Evolutionary conservation across 305 asterid genomes (phyloP).

Genomic region (Rubia balearica): DNA sequence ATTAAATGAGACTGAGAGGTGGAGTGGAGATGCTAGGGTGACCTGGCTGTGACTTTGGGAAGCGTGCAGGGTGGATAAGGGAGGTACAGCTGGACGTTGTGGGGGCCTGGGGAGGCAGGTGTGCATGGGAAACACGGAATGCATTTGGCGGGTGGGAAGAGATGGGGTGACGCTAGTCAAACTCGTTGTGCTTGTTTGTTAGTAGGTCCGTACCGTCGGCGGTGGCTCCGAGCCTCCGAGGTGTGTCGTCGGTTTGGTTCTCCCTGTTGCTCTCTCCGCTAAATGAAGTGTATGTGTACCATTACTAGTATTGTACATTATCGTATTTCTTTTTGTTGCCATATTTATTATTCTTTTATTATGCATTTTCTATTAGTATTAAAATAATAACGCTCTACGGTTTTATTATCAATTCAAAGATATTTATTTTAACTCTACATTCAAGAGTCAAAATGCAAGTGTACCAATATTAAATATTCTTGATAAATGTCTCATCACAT

Average conservation of each 20-base stretch:
- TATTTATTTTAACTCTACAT: too few species aligned
- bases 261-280: neutral
- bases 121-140: neutral
- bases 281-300: neutral
- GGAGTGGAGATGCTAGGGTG: neutral
- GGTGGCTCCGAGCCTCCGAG: neutral
- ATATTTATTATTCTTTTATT: too few species aligned
- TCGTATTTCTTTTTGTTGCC: too few species aligned
- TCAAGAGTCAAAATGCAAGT: too few species aligned
- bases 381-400: too few species aligned
- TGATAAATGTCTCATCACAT: too few species aligned
- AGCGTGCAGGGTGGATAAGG: neutral
- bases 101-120: neutral
- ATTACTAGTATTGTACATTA: too few species aligned
- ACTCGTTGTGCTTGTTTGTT: neutral
- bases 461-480: too few species aligned
- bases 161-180: conserved; percentile 10
- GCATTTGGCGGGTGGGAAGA: neutral
- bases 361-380: too few species aligned
- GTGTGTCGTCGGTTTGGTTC: conserved; percentile 7
- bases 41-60: neutral
- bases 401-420: too few species aligned
- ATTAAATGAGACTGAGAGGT: neutral
- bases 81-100: neutral
- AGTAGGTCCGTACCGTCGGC: conserved; percentile 14